Percentiles rank a stretch among this genome's conserved stretches.
Conservation (phyloP, 345 rosid genomes). For the Geranium rotundifolium region DNA sequence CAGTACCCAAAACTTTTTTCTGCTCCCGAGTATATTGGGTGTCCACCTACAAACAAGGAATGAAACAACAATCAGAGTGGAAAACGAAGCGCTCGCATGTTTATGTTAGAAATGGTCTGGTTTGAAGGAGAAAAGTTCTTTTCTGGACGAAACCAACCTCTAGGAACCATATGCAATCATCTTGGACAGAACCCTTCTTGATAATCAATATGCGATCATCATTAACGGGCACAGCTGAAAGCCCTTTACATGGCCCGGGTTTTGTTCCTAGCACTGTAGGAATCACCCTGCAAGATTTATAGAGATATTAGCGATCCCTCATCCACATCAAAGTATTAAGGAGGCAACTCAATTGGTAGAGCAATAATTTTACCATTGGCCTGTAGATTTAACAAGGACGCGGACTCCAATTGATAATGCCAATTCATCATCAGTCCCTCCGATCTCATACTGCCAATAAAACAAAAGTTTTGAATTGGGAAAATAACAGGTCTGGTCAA, state of each 20-base stretch:
- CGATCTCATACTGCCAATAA: slow-evolving; percentile 57
- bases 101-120: not conserved
- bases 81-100: not conserved
- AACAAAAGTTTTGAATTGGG: slow-evolving; percentile 11
- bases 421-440: slow-evolving; percentile 39
- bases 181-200: slow-evolving; percentile 50
- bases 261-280: slow-evolving; percentile 57
- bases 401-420: slow-evolving; percentile 39
- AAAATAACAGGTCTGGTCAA: not conserved
- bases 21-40: slow-evolving; percentile 55
- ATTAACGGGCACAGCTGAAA: slow-evolving; percentile 41
- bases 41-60: slow-evolving; percentile 37
- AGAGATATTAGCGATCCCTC: slow-evolving; percentile 8
- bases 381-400: slow-evolving; percentile 40
- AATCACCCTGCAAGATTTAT: slow-evolving; percentile 35
- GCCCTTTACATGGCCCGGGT: slow-evolving; percentile 53
- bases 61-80: not conserved
- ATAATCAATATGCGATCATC: slow-evolving; percentile 61
- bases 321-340: slow-evolving; percentile 4
- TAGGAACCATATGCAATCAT: slow-evolving; percentile 84
- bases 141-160: slow-evolving; percentile 36
- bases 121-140: too few species aligned
- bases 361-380: slow-evolving; percentile 42
- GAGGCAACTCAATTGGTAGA: slow-evolving; percentile 8
- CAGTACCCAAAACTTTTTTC: slow-evolving; percentile 26